Evolutionary conservation across 2,329 filamentous ascomycete species (phyloP), one percentile per base, ranked within the genome.

Genomic region (Tolypocladium paradoxum): DNA sequence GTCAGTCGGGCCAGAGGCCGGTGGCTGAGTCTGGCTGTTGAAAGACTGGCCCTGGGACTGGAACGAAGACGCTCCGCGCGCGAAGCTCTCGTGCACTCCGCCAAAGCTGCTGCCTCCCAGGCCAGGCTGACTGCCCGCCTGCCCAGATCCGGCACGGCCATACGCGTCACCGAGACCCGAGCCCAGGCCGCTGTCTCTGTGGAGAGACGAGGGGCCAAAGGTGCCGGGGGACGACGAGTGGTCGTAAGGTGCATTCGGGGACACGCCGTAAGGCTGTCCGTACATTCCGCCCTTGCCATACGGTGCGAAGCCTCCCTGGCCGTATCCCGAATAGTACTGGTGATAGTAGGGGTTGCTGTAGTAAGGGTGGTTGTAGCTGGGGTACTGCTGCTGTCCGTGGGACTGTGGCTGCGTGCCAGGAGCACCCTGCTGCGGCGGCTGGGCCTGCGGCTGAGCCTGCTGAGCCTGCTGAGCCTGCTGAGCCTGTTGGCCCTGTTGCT

Each of bases 321-420:
- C 72, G 57, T 79, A 81, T 45, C 72, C 74, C 51, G 78, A 76
- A 61, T 76, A 79, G 67, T 84, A 85, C 54, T 79, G 75, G 56
- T 77, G 73, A 61, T 85, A 85, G 66, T 83, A 84, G 2, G 81
- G 81, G 67, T 77, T 83, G 59, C 71, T 73, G 61, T 78, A 84
- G 68, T 85, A 85, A 2, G 79, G 79, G 61, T 82, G 79, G 60
- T 68, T 75, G 62, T 73, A 74, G 60, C 76, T 76, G 40, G 75
- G 73, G 62, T 80, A 81, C 57, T 73, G 71, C 61, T 73, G 71
- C 61, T 78, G 76, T 45, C 66, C 69, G 55, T 74, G 71, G 29
- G 71, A 67, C 60, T 74, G 73, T 20, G 70, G 72, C 64, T 75
- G 73, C 51, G 72, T 68, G 48, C 68, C 68, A 43, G 72, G 73